These are phyloP conservation scores for Tympanopsis confertula DNA, from an alignment of 2,329 filamentous ascomycete genomes.

Conservation along the genomic window DNA sequence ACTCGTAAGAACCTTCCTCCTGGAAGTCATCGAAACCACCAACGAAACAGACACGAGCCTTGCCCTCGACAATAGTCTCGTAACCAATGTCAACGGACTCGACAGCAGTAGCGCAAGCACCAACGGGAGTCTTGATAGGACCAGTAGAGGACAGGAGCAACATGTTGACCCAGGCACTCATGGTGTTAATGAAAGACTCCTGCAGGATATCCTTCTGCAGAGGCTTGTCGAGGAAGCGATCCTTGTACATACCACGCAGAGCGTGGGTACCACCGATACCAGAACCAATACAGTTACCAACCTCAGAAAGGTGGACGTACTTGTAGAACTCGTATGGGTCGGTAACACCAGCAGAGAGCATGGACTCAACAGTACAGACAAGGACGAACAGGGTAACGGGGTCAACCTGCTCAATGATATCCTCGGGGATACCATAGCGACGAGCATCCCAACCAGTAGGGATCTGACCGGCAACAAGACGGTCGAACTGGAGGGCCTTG, in stretches of 20 bases:
- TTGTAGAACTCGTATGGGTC: conserved; percentile 1
- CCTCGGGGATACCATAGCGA: conserved; percentile 20
- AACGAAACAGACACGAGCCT: conserved; percentile 2
- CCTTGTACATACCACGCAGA: conserved; percentile 2
- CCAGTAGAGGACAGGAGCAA: conserved; percentile 1
- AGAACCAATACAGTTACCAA: conserved; percentile 2
- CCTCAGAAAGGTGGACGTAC: conserved; percentile 2
- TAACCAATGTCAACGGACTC: conserved; percentile 3
- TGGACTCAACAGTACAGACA: conserved; percentile 16
- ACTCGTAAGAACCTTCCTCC: conserved; percentile 2
- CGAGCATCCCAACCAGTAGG: conserved; percentile 20
- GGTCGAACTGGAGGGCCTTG: conserved; percentile 13
- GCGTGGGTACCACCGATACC: conserved; percentile 1
- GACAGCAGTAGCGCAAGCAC: conserved; percentile 2
- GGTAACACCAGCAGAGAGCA: conserved; percentile 18
- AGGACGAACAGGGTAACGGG: conserved; percentile 18
- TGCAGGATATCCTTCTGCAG: conserved; percentile 2
- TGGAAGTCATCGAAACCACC: conserved; percentile 3
- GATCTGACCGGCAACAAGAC: conserved; percentile 18
- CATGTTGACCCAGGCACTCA: conserved; percentile 2
- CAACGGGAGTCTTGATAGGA: conserved; percentile 1
- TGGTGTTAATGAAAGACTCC: conserved; percentile 2
- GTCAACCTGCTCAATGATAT: conserved; percentile 21
- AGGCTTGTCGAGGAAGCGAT: conserved; percentile 2
- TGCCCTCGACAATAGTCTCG: conserved; percentile 1